Base-by-base conservation (phyloP, 495 filamentous ascomycete genomes). In the Talaromyces liani region DNA sequence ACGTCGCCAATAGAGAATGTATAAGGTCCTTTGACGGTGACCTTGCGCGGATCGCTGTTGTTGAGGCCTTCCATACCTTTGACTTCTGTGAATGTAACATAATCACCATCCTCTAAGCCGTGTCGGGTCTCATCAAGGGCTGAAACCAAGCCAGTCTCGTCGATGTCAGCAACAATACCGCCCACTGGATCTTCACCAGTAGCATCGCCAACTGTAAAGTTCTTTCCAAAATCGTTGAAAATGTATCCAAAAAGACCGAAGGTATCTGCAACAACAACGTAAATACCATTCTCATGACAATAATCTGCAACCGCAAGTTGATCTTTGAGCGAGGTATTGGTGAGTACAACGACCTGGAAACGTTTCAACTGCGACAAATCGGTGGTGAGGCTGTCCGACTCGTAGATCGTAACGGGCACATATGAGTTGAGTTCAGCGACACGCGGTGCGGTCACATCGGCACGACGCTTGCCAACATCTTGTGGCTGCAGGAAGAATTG, bases 1-100 rank as follows among this genome's bases (percentile, higher is more conserved):
- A 97, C 92, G 76, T 98, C 92, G 29, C 93, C 94, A 68, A 99
- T 97, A 6, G 89, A 91, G 74, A 99, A 99, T 9, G 94, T 95
- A 71, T 97, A 98, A 3, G 95, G 95, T 62, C 85, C 94, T 77
- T 96, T 97, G 27, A 97, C 93, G 6, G 88, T 93, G 47, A 99
- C 78, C 77, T 97, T 95, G 62, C 88, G 86, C 39, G 93, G 93
- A 60, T 88, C 88, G 54, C 84, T 83, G 69, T 85, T 82, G 71
- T 98, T 98, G 59, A 98, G 75, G 18, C 74, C 87, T 62, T 96
- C 93, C 92, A 98, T 96, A 27, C 94, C 94, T 75, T 91, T 84
- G 54, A 99, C 75, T 75, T 98, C 95, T 4, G 87, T 87, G 70
- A 99, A 99, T 3, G 91, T 96, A 60, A 99, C 92, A 71, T 86